Evolutionary conservation across 768 basidiomycete genomes (phyloP), one percentile per base, ranked within the genome.

Genomic region (Lyophyllum decastes): DNA sequence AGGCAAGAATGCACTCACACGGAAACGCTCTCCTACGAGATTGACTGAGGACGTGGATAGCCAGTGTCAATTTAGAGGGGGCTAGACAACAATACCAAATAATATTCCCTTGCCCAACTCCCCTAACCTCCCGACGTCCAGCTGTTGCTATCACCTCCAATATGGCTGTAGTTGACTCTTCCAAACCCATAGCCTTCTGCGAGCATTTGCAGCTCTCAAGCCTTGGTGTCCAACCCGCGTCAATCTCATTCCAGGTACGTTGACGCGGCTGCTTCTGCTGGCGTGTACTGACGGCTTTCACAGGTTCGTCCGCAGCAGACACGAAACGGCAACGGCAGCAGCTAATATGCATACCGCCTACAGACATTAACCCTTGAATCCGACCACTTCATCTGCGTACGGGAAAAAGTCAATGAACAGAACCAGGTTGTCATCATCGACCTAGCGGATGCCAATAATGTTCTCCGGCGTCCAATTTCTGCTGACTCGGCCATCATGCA

Each of bases 401-500:
- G 96, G 55, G 96, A 98, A 79, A 95, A 94, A 74, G 84, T 94
- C 69, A 88, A 90, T 67, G 95, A 95, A 62, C 89, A 93, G 69
- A 94, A 96, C 76, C 95, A 98, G 76, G 97, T 99, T 62, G 96
- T 98, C 71, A 98, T 99, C 70, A 91, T 99, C 70, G 96, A 98
- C 87, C 88, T 99, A 62, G 81, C 90, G 60, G 94, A 98, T 73
- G 94, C 95, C 67, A 98, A 98, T 79, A 93, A 96, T 89, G 92
- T 98, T 66, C 84, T 95, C 55, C 89, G 95, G 59, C 82, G 95
- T 65, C 95, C 95, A 61, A 98, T 99, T 68, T 90, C 92, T 24
- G 97, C 97, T n/a, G 97, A 99, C 72, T 94, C 93, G 38, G 96
- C 97, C 55, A 97, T 99, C 66, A 98, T 99, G 96, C 95, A 98